phyloP scores from a whole-genome alignment of 179 eudicot species.

The Pouteria campechiana region DNA sequence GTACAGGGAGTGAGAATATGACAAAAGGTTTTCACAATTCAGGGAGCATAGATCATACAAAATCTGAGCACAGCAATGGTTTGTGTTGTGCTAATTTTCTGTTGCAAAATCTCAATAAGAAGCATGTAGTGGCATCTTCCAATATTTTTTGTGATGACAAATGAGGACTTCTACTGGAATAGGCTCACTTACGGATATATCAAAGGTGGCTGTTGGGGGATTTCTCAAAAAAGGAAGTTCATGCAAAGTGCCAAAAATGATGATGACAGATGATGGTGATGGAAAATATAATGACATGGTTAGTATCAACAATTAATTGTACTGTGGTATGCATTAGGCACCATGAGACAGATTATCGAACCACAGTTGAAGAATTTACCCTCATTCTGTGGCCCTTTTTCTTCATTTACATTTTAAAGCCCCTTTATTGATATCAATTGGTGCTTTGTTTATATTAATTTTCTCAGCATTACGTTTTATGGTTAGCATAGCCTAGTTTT shows the following conservation, averaged over 20 bases:
- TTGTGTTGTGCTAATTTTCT: neutral
- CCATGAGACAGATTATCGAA: no score
- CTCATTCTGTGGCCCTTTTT: no score
- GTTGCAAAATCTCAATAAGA: neutral
- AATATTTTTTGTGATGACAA: neutral
- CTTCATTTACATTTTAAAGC: no score
- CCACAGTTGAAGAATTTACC: no score
- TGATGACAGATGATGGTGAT: constrained; percentile 15
- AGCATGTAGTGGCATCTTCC: neutral
- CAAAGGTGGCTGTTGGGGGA: constrained; percentile 29
- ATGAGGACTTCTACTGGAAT: constrained; percentile 5
- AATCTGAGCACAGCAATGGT: constrained; percentile 4
- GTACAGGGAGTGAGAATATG: no score
- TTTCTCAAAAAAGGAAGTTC: constrained; percentile 25
- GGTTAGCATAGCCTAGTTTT: no score
- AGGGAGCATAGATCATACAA: neutral
- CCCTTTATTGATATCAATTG: no score
- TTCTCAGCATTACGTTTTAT: no score
- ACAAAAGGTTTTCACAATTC: neutral
- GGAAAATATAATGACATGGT: constrained; percentile 15
- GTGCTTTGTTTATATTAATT: no score
- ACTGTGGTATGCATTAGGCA: neutral
- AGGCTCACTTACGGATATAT: constrained; percentile 32
- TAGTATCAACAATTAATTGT: neutral
- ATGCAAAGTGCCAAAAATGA: constrained; percentile 12